Conservation (phyloP, 73 alveolate genomes). For the Paramecium octaurelia region DNA sequence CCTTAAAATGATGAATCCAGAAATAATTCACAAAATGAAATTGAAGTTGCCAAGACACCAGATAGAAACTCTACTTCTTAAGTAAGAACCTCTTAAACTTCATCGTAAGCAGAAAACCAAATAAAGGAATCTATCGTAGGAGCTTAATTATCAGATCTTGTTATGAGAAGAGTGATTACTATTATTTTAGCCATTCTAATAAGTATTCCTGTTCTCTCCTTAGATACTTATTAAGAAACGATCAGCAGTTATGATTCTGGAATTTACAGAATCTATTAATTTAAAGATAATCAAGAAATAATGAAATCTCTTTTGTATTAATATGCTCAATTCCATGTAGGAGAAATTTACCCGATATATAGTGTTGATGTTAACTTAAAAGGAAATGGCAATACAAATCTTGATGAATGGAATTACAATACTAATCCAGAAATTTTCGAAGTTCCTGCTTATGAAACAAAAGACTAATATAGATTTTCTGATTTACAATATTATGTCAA, state of each 20-base stretch:
- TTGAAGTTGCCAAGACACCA: neutral
- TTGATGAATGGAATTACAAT: neutral
- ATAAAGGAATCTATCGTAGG: constrained; percentile 89
- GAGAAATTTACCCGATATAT: constrained; percentile 20
- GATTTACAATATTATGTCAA: constrained; percentile 23
- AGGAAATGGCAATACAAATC: neutral
- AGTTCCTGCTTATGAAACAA: neutral
- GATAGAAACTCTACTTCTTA: neutral
- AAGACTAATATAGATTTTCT: neutral
- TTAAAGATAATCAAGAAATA: neutral
- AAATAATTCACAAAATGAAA: neutral
- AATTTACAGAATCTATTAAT: neutral
- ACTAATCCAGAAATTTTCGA: neutral
- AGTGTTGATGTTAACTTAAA: neutral
- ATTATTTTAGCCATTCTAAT: constrained; percentile 85
- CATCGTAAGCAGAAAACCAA: constrained; percentile 1
- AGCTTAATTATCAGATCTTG: constrained; percentile 84
- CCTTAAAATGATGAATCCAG: neutral
- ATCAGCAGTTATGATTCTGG: constrained; percentile 59
- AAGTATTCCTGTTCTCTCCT: constrained; percentile 71
- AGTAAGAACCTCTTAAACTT: neutral
- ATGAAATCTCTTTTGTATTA: neutral
- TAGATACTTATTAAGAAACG: constrained; percentile 66
- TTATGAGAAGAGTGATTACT: constrained; percentile 88
- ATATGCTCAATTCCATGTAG: constrained; percentile 19